These are phyloP conservation scores for Elsinoe arachidis DNA, from an alignment of 2,329 filamentous ascomycete species.

Conservation along the genomic window DNA sequence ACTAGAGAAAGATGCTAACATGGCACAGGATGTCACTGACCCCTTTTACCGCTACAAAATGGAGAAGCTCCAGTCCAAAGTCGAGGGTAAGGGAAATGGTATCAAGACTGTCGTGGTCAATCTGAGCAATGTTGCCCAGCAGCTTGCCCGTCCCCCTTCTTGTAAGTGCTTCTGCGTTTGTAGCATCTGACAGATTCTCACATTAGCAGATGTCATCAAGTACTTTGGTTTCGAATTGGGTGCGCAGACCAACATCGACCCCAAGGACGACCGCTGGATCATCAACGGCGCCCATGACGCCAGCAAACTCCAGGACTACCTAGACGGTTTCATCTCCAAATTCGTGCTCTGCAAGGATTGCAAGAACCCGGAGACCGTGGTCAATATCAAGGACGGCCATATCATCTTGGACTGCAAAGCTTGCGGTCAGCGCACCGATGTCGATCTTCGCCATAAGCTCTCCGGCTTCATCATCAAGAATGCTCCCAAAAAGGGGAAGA, in stretches of 20 bases:
- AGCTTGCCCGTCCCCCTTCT: constrained; percentile 81
- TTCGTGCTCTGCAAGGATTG: constrained; percentile 99
- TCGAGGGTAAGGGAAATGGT: constrained; percentile 98
- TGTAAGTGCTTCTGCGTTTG: constrained; percentile 35
- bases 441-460: constrained; percentile 89
- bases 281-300: constrained; percentile 98
- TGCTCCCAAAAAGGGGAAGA: constrained; percentile 86
- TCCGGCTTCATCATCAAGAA: constrained; percentile 97
- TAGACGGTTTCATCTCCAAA: constrained; percentile 96
- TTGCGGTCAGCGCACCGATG: constrained; percentile 85
- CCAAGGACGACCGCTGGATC: constrained; percentile 97
- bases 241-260: constrained; percentile 96
- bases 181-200: constrained; percentile 2
- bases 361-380: constrained; percentile 98
- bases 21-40: constrained; percentile 71
- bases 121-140: constrained; percentile 83
- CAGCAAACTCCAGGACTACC: constrained; percentile 90
- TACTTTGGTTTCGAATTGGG: constrained; percentile 99
- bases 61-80: constrained; percentile 97
- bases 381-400: constrained; percentile 85
- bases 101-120: constrained; percentile 99
- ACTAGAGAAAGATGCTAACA: constrained; percentile 15
- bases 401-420: constrained; percentile 98
- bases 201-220: constrained; percentile 71
- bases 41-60: constrained; percentile 99